Conservation (phyloP, 1,284 basidiomycete genomes). For the Vanrija pseudolonga region DNA sequence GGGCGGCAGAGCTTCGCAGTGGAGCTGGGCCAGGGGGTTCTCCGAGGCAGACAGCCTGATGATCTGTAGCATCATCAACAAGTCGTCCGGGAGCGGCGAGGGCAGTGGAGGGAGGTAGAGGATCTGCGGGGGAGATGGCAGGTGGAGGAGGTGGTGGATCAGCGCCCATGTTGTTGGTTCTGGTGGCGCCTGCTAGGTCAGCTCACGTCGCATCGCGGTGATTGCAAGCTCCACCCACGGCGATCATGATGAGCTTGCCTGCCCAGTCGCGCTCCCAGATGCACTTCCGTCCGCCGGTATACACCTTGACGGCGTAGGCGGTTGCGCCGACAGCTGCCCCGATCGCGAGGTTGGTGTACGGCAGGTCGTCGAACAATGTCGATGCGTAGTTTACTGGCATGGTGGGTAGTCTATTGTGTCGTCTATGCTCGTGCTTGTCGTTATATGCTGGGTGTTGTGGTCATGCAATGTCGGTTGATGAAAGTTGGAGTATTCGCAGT, state of each 20-base stretch:
- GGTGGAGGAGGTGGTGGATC: constrained; percentile 41
- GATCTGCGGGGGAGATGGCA: constrained; percentile 48
- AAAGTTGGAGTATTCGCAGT: too few species aligned
- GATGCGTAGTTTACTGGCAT: too few species aligned
- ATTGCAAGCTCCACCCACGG: constrained; percentile 28
- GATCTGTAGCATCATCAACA: constrained; percentile 45
- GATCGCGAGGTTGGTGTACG: constrained; percentile 13
- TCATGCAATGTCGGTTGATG: too few species aligned
- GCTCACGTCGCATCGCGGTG: too few species aligned
- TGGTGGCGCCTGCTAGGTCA: constrained; percentile 35
- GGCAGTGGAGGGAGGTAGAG: constrained; percentile 43
- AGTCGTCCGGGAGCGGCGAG: constrained; percentile 38
- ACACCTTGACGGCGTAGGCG: constrained; percentile 30
- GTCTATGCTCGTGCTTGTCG: too few species aligned
- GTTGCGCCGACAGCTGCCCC: constrained; percentile 17
- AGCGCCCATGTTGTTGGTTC: constrained; percentile 40
- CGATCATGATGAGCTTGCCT: constrained; percentile 47
- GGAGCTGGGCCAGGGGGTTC: constrained; percentile 39
- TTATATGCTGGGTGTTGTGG: too few species aligned
- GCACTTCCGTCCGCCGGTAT: constrained; percentile 37
- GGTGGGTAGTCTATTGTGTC: too few species aligned
- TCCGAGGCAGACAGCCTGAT: constrained; percentile 32
- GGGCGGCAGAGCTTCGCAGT: constrained; percentile 44
- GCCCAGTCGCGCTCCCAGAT: constrained; percentile 50
- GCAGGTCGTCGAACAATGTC: too few species aligned